phyloP scores from a whole-genome alignment of 768 basidiomycete species.

The Favolaschia claudopus region DNA sequence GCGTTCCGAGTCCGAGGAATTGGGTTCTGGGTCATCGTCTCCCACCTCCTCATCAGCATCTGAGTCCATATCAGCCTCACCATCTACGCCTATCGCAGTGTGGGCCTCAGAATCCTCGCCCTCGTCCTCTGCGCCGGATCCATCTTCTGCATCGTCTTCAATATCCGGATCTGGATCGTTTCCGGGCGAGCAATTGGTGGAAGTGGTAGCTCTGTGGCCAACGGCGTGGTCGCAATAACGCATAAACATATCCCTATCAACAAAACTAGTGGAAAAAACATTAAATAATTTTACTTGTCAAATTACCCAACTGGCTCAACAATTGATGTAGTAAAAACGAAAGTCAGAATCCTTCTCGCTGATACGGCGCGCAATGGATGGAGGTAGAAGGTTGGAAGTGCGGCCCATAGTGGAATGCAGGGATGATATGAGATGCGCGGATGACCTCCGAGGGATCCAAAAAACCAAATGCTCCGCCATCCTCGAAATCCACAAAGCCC shows the following conservation, averaged over 20 bases:
- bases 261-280: conserved; percentile 41
- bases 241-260: conserved; percentile 49
- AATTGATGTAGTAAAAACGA: conserved; percentile 42
- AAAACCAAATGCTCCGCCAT: conserved; percentile 40
- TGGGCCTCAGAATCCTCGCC: too few relatives aligned
- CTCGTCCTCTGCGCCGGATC: not conserved
- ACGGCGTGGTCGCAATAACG: conserved; percentile 38
- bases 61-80: too few relatives aligned
- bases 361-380: conserved; percentile 21
- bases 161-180: not conserved
- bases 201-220: conserved; percentile 29
- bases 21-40: not conserved
- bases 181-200: not conserved
- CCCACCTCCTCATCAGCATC: not conserved
- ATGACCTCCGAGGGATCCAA: conserved; percentile 41
- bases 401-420: conserved; percentile 36
- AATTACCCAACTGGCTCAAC: conserved; percentile 34
- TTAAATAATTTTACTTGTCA: not conserved
- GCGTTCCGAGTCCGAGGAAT: not conserved
- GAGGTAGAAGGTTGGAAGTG: conserved; percentile 27
- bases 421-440: conserved; percentile 41
- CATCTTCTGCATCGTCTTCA: not conserved
- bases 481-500: conserved; percentile 31
- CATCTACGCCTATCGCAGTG: too few relatives aligned
- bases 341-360: conserved; percentile 35